Evolutionary conservation across 1,284 basidiomycete genomes (phyloP).

Genomic region (Thecaphora thlaspeos): DNA sequence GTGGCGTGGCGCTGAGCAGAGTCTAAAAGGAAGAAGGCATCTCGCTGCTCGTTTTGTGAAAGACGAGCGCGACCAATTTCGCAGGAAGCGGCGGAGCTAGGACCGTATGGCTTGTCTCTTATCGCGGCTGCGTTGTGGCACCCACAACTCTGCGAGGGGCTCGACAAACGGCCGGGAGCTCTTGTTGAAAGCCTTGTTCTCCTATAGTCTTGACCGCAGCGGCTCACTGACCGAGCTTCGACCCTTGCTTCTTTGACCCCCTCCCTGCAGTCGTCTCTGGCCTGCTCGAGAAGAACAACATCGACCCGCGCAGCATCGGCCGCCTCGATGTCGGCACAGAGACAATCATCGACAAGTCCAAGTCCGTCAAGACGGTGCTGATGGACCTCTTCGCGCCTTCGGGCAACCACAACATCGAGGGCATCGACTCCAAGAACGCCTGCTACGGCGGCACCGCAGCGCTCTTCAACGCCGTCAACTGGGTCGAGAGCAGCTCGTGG

Average conservation of each 20-base stretch:
- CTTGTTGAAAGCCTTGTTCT: too few relatives aligned
- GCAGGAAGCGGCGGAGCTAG: too few relatives aligned
- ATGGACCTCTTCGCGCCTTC: conserved; percentile 93
- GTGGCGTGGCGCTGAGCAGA: too few relatives aligned
- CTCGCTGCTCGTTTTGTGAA: too few relatives aligned
- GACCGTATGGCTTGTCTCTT: too few relatives aligned
- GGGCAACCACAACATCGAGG: conserved; percentile 96
- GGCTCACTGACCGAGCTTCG: too few relatives aligned
- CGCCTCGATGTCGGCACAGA: conserved; percentile 98
- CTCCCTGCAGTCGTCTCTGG: conserved; percentile 63
- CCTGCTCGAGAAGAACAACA: conserved; percentile 88
- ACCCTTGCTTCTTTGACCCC: not conserved
- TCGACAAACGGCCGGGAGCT: too few relatives aligned
- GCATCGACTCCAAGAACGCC: conserved; percentile 98
- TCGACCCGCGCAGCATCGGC: conserved; percentile 93
- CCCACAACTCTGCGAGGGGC: too few relatives aligned
- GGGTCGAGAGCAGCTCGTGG: conserved; percentile 96
- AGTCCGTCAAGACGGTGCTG: conserved; percentile 95
- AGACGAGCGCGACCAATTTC: too few relatives aligned
- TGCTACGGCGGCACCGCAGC: conserved; percentile 99
- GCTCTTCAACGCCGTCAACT: conserved; percentile 88
- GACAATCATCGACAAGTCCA: conserved; percentile 99
- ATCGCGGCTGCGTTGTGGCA: too few relatives aligned
- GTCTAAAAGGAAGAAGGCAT: too few relatives aligned
- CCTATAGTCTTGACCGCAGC: too few relatives aligned